Conservation (phyloP, 2,329 filamentous ascomycete genomes). For the Pseudogymnoascus sp. region DNA sequence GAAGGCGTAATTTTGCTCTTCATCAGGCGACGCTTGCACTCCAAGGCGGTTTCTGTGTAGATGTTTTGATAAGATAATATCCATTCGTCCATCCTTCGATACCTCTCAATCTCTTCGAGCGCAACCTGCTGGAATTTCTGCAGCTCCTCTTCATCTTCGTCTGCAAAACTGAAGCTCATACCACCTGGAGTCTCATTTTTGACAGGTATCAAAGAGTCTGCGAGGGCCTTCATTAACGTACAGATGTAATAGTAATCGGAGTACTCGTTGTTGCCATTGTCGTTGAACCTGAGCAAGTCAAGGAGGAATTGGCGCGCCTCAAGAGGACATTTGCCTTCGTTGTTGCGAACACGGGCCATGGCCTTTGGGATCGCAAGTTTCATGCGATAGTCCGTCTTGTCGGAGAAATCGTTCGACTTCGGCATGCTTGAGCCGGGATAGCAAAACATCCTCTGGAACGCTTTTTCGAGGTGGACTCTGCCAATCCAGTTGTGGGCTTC, state of each 20-base stretch:
- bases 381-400: slow-evolving; percentile 76
- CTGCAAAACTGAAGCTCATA: slow-evolving; percentile 32
- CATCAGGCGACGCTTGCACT: slow-evolving; percentile 55
- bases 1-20: slow-evolving; percentile 51
- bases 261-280: slow-evolving; percentile 81
- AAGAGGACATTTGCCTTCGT: slow-evolving; percentile 66
- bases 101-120: slow-evolving; percentile 58
- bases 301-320: slow-evolving; percentile 76
- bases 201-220: slow-evolving; percentile 47
- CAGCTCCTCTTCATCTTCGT: slow-evolving; percentile 36
- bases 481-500: slow-evolving; percentile 68
- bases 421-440: slow-evolving; percentile 69
- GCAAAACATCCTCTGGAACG: slow-evolving; percentile 84
- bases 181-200: slow-evolving; percentile 22
- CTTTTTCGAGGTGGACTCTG: slow-evolving; percentile 71
- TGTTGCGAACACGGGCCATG: slow-evolving; percentile 68
- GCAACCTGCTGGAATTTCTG: slow-evolving; percentile 32
- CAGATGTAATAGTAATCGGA: slow-evolving; percentile 88
- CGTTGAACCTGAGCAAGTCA: slow-evolving; percentile 85
- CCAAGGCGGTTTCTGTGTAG: slow-evolving; percentile 53
- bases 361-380: slow-evolving; percentile 76
- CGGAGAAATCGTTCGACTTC: slow-evolving; percentile 80
- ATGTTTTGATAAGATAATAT: slow-evolving; percentile 59
- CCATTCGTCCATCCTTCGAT: slow-evolving; percentile 60
- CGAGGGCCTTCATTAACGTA: slow-evolving; percentile 59